These are phyloP conservation scores for Senecio squalidus DNA, from an alignment of 140 eudicot genomes.

Conservation along the genomic window DNA sequence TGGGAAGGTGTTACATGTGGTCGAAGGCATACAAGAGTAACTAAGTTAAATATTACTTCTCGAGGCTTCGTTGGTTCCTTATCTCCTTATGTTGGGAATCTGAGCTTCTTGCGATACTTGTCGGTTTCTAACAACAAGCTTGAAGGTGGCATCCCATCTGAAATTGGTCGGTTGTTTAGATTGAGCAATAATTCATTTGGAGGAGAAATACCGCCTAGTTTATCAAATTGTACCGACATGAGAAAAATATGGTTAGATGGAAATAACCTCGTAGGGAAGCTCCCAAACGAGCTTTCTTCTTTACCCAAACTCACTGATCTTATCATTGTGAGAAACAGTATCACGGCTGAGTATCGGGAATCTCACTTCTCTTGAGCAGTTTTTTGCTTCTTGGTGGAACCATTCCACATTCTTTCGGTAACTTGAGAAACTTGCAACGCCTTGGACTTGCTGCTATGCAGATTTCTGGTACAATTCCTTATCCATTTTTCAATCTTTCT, in stretches of 20 bases:
- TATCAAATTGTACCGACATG: slow-evolving; percentile 30
- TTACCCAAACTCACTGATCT: slow-evolving; percentile 13
- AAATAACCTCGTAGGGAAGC: slow-evolving; percentile 24
- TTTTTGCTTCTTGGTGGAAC: slow-evolving; percentile 18
- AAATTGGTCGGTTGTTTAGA: slow-evolving; percentile 18
- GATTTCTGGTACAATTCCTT: slow-evolving; percentile 26
- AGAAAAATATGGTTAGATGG: not conserved
- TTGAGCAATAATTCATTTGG: slow-evolving; percentile 17
- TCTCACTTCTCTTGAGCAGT: slow-evolving; percentile 20
- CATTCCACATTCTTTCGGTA: slow-evolving; percentile 27
- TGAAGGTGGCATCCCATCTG: slow-evolving; percentile 28
- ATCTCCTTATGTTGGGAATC: slow-evolving; percentile 33
- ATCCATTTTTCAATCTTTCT: slow-evolving; percentile 24
- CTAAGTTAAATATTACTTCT: slow-evolving; percentile 12
- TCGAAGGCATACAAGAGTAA: slow-evolving; percentile 27
- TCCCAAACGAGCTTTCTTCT: slow-evolving; percentile 17
- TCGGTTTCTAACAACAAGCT: slow-evolving; percentile 13
- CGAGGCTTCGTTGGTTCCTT: slow-evolving; percentile 13
- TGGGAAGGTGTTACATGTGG: slow-evolving; percentile 39
- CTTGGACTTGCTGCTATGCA: not conserved
- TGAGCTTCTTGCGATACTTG: slow-evolving; percentile 19
- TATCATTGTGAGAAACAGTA: not conserved
- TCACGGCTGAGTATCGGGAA: slow-evolving; percentile 27
- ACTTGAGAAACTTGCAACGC: not conserved
- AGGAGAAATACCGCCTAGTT: slow-evolving; percentile 28